Percentiles rank a stretch among this genome's conserved stretches.
phyloP scores from a whole-genome alignment of 768 basidiomycete genomes.

The Suillus fuscotomentosus region DNA sequence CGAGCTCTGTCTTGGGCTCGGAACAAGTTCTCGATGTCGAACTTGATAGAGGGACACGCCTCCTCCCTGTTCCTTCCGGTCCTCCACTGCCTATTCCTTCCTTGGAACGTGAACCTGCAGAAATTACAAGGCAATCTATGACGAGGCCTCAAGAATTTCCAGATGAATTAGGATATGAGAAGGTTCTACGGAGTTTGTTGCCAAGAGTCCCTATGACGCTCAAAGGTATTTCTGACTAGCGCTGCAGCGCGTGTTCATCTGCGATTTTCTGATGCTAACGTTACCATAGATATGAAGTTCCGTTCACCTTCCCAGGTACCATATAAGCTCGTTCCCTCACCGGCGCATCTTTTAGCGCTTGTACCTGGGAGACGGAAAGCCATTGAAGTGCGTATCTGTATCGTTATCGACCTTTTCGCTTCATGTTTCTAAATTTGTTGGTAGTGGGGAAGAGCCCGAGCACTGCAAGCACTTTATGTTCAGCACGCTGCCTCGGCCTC shows the following conservation, averaged over 20 bases:
- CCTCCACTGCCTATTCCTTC: constrained; percentile 23
- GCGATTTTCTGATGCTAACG: constrained; percentile 1
- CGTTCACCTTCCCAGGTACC: constrained; percentile 29
- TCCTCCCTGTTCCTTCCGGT: constrained; percentile 31
- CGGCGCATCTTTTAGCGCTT: constrained; percentile 34
- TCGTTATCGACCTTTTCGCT: background rate
- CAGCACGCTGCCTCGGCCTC: constrained; percentile 22
- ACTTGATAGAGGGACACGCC: constrained; percentile 40
- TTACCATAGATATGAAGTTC: constrained; percentile 34
- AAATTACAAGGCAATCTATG: constrained; percentile 4
- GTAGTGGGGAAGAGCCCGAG: constrained; percentile 47
- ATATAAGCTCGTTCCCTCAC: constrained; percentile 37
- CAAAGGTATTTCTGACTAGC: constrained; percentile 31
- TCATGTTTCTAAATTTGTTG: constrained; percentile 3
- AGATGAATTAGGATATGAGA: constrained; percentile 25
- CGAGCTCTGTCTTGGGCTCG: constrained; percentile 39
- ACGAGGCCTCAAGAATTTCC: background rate
- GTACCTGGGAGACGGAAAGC: constrained; percentile 46
- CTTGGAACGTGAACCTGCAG: constrained; percentile 22
- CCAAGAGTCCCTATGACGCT: constrained; percentile 43
- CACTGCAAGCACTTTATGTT: constrained; percentile 38
- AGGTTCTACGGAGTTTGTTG: constrained; percentile 34
- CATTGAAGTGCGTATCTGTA: constrained; percentile 38
- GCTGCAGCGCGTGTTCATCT: background rate
- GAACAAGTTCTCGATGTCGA: constrained; percentile 52